Base-by-base conservation (phyloP, 2,329 filamentous ascomycete species). In the Saccharata proteae region DNA sequence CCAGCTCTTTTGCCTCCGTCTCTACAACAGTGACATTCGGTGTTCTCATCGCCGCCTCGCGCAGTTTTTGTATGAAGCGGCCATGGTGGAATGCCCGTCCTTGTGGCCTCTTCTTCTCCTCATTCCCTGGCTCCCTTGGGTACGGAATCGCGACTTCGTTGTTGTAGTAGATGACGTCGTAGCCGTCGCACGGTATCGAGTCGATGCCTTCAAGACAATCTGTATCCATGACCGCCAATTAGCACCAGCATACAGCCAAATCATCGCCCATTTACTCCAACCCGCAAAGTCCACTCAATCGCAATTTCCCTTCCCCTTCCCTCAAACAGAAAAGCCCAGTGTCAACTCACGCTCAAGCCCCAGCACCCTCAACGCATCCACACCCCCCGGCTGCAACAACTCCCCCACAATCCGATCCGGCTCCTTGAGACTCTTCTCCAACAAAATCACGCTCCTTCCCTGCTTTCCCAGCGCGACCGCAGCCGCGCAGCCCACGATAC, bases 351-450 rank as follows among this genome's bases (percentile, higher is more conserved):
- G 45, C 33, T 65, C 67, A 40, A 98, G 60, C 3, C 90, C 90
- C 29, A 98, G 64, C 51, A 81, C 74, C 48, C 77, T 70, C 46
- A 98, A 65, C 6, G 90, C 81, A 31, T 73, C 65, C 19, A 93
- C 77, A 29, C 90, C 90, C 30, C 90, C 90, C 0, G 90, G 90
- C 58, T 98, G 90, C 45, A 98, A 64, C 41, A 98, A 62, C 62
- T 98, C 90, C 45, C 90, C 90, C 28, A 98, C 85, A 43, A 98
- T 98, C 41, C 90, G 77, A 61, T 96, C 80, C 13, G 90, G 90
- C 62, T 96, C 80, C 58, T 84, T 84, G 59, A 96, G 65, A 59
- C 76, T 92, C 47, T 74, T 73, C 62, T 98, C 90, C 30, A 98
- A 72, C 30, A 98, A 64, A 16, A 96, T 69, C 16, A 98, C 86